Conservation (phyloP, 1,139 yeast species). For the Diutina scorzettiae region DNA sequence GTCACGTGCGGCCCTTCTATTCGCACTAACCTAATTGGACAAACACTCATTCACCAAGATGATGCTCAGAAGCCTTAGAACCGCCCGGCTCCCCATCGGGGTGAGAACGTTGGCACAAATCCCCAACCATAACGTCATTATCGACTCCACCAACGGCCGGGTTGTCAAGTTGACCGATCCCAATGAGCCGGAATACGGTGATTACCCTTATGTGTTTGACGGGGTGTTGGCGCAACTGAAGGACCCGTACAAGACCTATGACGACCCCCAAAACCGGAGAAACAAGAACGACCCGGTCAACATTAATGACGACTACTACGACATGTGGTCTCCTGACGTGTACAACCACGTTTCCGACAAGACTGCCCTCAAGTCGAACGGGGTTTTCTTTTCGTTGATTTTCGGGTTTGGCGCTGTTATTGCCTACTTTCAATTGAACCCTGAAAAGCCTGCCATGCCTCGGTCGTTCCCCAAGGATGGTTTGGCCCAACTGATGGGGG, state of each 20-base stretch:
- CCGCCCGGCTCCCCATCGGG: constrained; percentile 9
- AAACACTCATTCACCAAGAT: no score
- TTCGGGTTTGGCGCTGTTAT: constrained; percentile 43
- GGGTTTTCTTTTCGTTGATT: constrained; percentile 42
- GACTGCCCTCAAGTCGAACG: constrained; percentile 45
- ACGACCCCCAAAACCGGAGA: constrained; percentile 75
- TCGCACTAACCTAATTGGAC: no score
- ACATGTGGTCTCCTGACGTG: constrained; percentile 83
- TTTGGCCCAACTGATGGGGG: constrained; percentile 62
- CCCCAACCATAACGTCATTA: constrained; percentile 17
- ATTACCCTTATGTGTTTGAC: constrained; percentile 18
- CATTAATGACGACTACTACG: constrained; percentile 61
- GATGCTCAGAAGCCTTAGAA: constrained; percentile 7
- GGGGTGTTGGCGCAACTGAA: constrained; percentile 39
- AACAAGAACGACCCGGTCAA: constrained; percentile 63
- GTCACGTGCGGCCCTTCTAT: no score
- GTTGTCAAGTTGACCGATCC: constrained; percentile 34
- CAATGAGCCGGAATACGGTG: constrained; percentile 32
- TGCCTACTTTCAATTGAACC: constrained; percentile 48
- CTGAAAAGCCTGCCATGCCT: constrained; percentile 69
- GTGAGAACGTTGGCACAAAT: constrained; percentile 22
- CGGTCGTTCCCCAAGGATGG: constrained; percentile 70
- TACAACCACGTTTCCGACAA: constrained; percentile 48
- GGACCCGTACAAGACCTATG: constrained; percentile 64
- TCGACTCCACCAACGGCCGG: constrained; percentile 31